Conservation (phyloP, 129 eudicot species). For the Artemisia tridentata region DNA sequence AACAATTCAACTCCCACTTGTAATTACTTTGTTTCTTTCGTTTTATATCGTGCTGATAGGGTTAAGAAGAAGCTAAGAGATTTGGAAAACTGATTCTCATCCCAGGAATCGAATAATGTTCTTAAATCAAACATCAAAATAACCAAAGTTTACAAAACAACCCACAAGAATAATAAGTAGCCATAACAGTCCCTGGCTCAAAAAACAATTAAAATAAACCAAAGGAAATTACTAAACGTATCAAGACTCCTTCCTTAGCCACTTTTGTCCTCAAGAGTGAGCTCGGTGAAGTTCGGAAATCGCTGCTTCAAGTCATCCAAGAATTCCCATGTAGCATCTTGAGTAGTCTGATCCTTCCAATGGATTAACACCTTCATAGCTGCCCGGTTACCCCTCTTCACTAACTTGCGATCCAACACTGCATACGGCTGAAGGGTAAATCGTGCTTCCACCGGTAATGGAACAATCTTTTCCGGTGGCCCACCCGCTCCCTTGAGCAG, state of each 20-base stretch:
- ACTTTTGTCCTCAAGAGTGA: not conserved
- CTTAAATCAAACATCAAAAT: too few species aligned
- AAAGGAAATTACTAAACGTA: too few species aligned
- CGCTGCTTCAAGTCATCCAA: not conserved
- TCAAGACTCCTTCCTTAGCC: not conserved
- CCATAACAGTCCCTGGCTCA: too few species aligned
- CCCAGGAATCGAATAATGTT: too few species aligned
- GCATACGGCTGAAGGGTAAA: not conserved
- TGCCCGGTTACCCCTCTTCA: not conserved
- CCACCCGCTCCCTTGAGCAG: not conserved
- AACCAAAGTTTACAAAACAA: too few species aligned
- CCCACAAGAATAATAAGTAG: too few species aligned
- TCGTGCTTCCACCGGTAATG: not conserved
- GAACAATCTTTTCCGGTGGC: not conserved
- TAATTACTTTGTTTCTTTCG: too few species aligned
- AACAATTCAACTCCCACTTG: too few species aligned
- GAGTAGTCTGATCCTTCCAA: not conserved
- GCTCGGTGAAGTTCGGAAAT: not conserved
- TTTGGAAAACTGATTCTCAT: too few species aligned
- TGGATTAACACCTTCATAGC: not conserved
- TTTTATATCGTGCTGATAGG: too few species aligned
- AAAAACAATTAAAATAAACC: too few species aligned
- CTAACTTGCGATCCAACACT: not conserved
- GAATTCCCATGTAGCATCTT: conserved; percentile 3
- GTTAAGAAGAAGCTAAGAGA: too few species aligned